These are phyloP conservation scores for Penicillium subrubescens DNA, from an alignment of 495 filamentous ascomycete genomes.

Conservation along the genomic window DNA sequence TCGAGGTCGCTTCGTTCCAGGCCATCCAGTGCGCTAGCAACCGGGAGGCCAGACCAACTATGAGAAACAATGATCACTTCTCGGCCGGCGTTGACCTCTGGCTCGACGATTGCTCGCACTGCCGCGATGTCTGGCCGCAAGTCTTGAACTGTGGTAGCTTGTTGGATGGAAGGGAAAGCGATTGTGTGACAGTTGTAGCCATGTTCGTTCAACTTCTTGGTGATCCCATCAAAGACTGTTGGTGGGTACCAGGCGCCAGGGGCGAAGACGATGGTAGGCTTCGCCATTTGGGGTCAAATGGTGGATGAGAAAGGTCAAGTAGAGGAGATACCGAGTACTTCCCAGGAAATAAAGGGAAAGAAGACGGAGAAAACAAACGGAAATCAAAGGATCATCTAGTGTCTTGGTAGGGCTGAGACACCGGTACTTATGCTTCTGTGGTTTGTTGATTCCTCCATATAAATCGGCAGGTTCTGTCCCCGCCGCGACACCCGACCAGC, in stretches of 20 bases:
- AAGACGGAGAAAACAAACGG: not conserved
- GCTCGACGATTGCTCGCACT: slow-evolving; percentile 30
- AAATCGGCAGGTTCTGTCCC: not conserved
- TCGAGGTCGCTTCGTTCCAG: slow-evolving; percentile 42
- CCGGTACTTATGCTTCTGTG: not conserved
- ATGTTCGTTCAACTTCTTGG: slow-evolving; percentile 21
- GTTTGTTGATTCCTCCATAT: not conserved
- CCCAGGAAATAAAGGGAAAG: not conserved
- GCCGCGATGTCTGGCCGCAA: slow-evolving; percentile 34
- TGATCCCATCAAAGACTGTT: slow-evolving; percentile 33
- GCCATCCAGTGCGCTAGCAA: slow-evolving; percentile 49
- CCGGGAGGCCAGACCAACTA: slow-evolving; percentile 55
- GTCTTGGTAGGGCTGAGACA: slow-evolving; percentile 1
- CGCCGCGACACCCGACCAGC: not conserved
- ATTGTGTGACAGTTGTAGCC: slow-evolving; percentile 29
- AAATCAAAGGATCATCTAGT: not conserved
- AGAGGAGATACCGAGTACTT: not conserved
- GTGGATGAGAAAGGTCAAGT: not conserved
- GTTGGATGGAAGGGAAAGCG: slow-evolving; percentile 37
- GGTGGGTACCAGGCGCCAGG: slow-evolving; percentile 43
- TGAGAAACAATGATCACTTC: slow-evolving; percentile 44
- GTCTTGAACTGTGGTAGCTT: slow-evolving; percentile 27
- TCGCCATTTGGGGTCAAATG: slow-evolving; percentile 21
- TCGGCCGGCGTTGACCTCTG: slow-evolving; percentile 29
- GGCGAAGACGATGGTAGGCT: slow-evolving; percentile 38